Evolutionary conservation across 1,284 basidiomycete species (phyloP), one percentile per base, ranked within the genome.

Genomic region (Tilletiopsis washingtonensis): DNA sequence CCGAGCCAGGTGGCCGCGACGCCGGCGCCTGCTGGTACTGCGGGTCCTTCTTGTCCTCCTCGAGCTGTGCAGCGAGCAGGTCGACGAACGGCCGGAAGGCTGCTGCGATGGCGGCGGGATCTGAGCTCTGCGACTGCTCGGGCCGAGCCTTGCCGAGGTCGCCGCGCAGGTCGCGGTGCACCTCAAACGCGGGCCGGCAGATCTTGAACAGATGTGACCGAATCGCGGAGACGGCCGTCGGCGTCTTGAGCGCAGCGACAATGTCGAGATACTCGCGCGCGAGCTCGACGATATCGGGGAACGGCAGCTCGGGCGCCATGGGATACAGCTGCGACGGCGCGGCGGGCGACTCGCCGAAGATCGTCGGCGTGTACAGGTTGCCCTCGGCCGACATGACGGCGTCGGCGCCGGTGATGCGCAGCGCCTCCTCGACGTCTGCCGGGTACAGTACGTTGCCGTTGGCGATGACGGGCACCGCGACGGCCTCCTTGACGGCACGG

Each of bases 311-410:
- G 12, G 57, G 47, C 6, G 61, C 43, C 4, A 61, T 49, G 14
- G 42, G 17, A 20, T 44, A 42, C n/a, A 40, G 26, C 2, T 25
- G 32, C 4, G 26, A 23, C 1, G 17, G n/a, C 2, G 26, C 12
- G 15, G 14, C 9, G 12, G 45, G 26, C 26, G 32, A 38, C 2
- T 51, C 27, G 9, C 39, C 39, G 62, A 97, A 96, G 11, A 97
- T 72, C 0, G 89, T 83, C 0, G 89, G 87, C 69, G 97, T 97
- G 74, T 94, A 94, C 1, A 98, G 77, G 62, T 94, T 87, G 0
- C 88, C 93, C 75, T 98, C 93, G 0, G 93, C 93, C 46, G 82
- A 85, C 91, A 97, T 96, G 57, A 97, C 83, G 0, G 84, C 93
- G 64, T 96, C 88, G 3, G 83, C 85, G 2, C 88, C 86, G 0